Evolutionary conservation across 169 alveolate genomes (phyloP), one percentile per base, ranked within the genome.

Genomic region (Plasmodium relictum): DNA sequence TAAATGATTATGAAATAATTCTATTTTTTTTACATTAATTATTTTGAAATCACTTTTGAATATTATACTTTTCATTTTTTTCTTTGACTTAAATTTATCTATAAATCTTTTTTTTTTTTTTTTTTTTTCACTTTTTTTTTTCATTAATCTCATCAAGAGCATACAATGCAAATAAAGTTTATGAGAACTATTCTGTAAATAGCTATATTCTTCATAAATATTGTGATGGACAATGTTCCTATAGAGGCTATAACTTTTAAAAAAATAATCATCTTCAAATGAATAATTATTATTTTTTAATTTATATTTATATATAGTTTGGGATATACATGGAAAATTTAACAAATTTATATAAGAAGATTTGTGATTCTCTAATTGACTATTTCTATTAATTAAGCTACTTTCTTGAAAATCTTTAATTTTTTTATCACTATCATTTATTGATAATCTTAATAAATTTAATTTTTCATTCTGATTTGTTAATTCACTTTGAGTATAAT

Each of bases 301-400:
- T 78, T 78, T 78, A 65, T 78, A 78, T 63, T 65, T 78, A 58
- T 78, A 78, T 18, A 44, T 65, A 18, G 89, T 78, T 78, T 78
- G 89, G 6, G 89, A 78, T 24, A 78, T 62, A 69, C 68, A 63
- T 52, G 89, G 89, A 42, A 63, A 78, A 54, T 52, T 26, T 37
- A 78, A 58, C 8, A 78, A 78, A 16, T 65, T n/a, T 16, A 48
- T 20, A 56, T 58, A 24, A 8, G 52, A 12, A 22, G 31, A 10
- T n/a, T 18, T 12, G 10, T 61, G 24, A 12, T 42, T 18, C 31
- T 50, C 61, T 3, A 14, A 44, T 24, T 63, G 5, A 20, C 37
- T 58, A 9, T 54, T 39, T 14, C 42, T 62, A 10, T 73, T 8
- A 12, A 22, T 3, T 22, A 10, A 4, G 24, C 12, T 52, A 54